Percentiles rank a stretch among this genome's conserved stretches.
Conservation (phyloP, 2,329 filamentous ascomycete species). For the Fusarium xyrophilum region DNA sequence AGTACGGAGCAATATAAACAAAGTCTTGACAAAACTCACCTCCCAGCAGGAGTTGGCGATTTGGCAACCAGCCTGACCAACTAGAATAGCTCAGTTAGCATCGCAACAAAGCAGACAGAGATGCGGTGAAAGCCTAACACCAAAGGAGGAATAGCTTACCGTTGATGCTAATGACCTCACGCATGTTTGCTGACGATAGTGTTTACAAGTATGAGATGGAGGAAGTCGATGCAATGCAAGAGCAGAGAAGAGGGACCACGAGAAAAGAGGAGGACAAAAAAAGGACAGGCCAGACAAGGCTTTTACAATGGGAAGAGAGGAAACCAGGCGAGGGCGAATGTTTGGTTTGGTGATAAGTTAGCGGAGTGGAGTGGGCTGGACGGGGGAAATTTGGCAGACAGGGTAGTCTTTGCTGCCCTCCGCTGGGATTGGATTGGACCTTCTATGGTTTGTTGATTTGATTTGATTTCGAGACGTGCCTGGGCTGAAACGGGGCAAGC, state of each 20-base stretch:
- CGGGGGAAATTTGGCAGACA: slow-evolving; percentile 55
- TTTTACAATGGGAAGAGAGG: slow-evolving; percentile 41
- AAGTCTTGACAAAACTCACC: slow-evolving; percentile 67
- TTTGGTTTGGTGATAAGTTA: slow-evolving; percentile 40
- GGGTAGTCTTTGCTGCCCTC: slow-evolving; percentile 43
- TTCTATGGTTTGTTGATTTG: slow-evolving; percentile 48
- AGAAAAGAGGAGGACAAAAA: slow-evolving; percentile 36
- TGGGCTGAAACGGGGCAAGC: slow-evolving; percentile 46
- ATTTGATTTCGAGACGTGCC: slow-evolving; percentile 43
- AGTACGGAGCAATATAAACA: slow-evolving; percentile 40
- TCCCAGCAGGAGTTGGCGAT: slow-evolving; percentile 99
- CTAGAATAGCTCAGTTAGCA: slow-evolving; percentile 69
- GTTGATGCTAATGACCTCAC: slow-evolving; percentile 99
- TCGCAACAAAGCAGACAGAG: slow-evolving; percentile 24
- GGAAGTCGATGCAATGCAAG: slow-evolving; percentile 46
- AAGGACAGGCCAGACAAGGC: slow-evolving; percentile 41
- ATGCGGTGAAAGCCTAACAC: slow-evolving; percentile 52
- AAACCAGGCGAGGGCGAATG: slow-evolving; percentile 38
- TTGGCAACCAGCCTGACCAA: slow-evolving; percentile 99
- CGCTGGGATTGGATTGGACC: slow-evolving; percentile 38
- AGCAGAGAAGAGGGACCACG: slow-evolving; percentile 43
- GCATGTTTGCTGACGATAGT: slow-evolving; percentile 71
- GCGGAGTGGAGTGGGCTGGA: slow-evolving; percentile 35
- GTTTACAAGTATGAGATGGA: slow-evolving; percentile 38
- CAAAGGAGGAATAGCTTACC: slow-evolving; percentile 66